phyloP scores from a whole-genome alignment of 805 yeast genomes.

The Metschnikowia sp. region DNA sequence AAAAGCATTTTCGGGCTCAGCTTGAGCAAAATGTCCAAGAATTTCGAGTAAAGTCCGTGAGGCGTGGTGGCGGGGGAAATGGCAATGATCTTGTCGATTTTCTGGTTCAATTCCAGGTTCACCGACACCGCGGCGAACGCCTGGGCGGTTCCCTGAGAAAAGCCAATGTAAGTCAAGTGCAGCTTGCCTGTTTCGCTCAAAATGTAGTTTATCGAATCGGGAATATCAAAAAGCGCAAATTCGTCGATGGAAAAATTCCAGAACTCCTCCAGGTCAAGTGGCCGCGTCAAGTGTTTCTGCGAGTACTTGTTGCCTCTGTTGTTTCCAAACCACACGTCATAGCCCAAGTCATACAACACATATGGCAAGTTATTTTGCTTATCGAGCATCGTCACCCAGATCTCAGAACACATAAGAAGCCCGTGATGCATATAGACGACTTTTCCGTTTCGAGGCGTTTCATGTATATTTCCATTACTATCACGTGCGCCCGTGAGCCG shows the following conservation, averaged over 20 bases:
- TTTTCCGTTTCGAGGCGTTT: slow-evolving; percentile 25
- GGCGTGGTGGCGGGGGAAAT: slow-evolving; percentile 95
- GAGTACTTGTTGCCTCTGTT: slow-evolving; percentile 92
- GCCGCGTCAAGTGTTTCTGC: slow-evolving; percentile 58
- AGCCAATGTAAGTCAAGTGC: slow-evolving; percentile 73
- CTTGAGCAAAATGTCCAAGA: slow-evolving; percentile 71
- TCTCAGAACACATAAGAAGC: slow-evolving; percentile 80
- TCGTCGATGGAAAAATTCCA: slow-evolving; percentile 93
- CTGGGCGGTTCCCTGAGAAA: slow-evolving; percentile 93
- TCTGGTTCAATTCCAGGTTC: slow-evolving; percentile 58
- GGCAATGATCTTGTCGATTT: slow-evolving; percentile 63
- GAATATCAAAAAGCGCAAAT: slow-evolving; percentile 87
- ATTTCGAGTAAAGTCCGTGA: slow-evolving; percentile 69
- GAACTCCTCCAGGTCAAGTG: slow-evolving; percentile 43
- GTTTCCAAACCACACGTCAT: slow-evolving; percentile 93
- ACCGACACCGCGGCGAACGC: slow-evolving; percentile 78
- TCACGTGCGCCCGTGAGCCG: slow-evolving; percentile 45
- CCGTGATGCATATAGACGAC: slow-evolving; percentile 91
- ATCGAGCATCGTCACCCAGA: slow-evolving; percentile 54
- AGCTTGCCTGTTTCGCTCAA: slow-evolving; percentile 42
- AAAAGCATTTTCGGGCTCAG: slow-evolving; percentile 73
- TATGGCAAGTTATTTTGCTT: slow-evolving; percentile 58
- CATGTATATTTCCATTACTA: slow-evolving; percentile 1
- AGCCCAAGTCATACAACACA: slow-evolving; percentile 72
- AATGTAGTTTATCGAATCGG: slow-evolving; percentile 74